Conservation (phyloP, 257 asterid species). For the Coffea canephora region DNA sequence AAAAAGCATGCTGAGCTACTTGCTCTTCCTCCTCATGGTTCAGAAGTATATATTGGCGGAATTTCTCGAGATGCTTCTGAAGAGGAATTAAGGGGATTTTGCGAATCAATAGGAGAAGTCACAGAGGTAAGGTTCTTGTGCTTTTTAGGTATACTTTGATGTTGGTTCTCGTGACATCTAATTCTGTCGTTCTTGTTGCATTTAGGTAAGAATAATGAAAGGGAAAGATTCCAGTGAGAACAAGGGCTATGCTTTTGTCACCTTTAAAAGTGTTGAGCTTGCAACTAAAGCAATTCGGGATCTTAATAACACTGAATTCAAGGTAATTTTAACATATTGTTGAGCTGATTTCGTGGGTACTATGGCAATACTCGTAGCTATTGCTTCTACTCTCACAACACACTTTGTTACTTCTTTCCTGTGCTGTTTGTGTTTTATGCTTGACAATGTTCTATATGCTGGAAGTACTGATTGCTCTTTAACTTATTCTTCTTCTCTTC, state of each 20-base stretch:
- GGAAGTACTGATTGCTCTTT: constrained; percentile 1
- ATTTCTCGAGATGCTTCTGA: constrained; percentile 57
- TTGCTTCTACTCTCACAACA: not conserved
- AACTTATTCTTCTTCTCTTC: not conserved
- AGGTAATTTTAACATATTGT: constrained; percentile 36
- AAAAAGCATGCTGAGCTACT: constrained; percentile 68
- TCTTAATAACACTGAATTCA: constrained; percentile 68
- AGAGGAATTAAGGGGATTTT: constrained; percentile 64
- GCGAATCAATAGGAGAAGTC: constrained; percentile 75
- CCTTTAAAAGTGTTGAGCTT: constrained; percentile 68
- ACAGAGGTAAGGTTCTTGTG: constrained; percentile 52
- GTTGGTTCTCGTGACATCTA: not conserved
- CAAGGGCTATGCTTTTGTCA: constrained; percentile 88
- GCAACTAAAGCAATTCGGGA: constrained; percentile 82
- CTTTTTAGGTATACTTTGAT: constrained; percentile 5
- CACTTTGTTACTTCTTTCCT: not conserved
- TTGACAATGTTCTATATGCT: not conserved
- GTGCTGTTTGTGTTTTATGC: not conserved
- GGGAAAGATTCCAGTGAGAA: constrained; percentile 75
- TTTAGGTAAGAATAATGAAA: constrained; percentile 85
- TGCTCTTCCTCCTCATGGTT: constrained; percentile 87
- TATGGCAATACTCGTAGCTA: not conserved
- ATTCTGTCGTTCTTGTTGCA: constrained; percentile 22
- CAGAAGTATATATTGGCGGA: constrained; percentile 88
- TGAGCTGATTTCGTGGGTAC: not conserved